Percentiles rank a stretch among this genome's conserved stretches.
Conservation (phyloP, 2,329 filamentous ascomycete species). For the Hymenotorrendiella dingleyae region DNA sequence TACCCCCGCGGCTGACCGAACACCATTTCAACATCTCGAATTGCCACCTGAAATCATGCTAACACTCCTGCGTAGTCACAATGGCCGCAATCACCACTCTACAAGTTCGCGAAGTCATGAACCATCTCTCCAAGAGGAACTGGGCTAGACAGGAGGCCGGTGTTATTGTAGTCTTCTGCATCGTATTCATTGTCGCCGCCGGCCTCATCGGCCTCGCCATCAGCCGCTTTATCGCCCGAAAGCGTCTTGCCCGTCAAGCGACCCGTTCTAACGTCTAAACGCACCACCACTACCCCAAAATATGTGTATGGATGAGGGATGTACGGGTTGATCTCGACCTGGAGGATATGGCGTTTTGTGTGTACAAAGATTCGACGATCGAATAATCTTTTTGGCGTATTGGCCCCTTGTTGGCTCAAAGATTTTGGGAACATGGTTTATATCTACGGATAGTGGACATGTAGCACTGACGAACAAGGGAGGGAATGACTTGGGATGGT, state of each 20-base stretch:
- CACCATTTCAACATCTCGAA: background rate
- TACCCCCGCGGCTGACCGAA: too few species aligned
- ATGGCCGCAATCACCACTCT: slow-evolving; percentile 5
- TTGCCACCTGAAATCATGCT: background rate
- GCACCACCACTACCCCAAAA: background rate
- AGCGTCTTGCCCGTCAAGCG: slow-evolving; percentile 10
- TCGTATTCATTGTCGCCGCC: slow-evolving; percentile 49
- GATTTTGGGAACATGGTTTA: too few species aligned
- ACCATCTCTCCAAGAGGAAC: slow-evolving; percentile 49
- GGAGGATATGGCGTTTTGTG: too few species aligned
- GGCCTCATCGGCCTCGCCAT: slow-evolving; percentile 46
- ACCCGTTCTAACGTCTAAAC: slow-evolving; percentile 3
- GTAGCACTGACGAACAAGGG: too few species aligned
- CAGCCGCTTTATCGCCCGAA: slow-evolving; percentile 37
- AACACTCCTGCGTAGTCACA: background rate
- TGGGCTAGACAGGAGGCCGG: slow-evolving; percentile 52
- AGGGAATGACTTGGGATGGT: too few species aligned
- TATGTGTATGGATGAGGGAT: too few species aligned
- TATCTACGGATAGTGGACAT: too few species aligned
- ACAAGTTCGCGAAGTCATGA: slow-evolving; percentile 2
- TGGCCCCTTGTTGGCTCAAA: too few species aligned
- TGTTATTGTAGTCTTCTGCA: slow-evolving; percentile 56
- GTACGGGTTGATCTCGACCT: too few species aligned
- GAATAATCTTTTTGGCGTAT: too few species aligned
- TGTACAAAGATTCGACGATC: too few species aligned